Percentiles rank a stretch among this genome's conserved stretches.
Conservation (phyloP, 2,329 filamentous ascomycete species). For the Arthrobotrys sphaeroides region DNA sequence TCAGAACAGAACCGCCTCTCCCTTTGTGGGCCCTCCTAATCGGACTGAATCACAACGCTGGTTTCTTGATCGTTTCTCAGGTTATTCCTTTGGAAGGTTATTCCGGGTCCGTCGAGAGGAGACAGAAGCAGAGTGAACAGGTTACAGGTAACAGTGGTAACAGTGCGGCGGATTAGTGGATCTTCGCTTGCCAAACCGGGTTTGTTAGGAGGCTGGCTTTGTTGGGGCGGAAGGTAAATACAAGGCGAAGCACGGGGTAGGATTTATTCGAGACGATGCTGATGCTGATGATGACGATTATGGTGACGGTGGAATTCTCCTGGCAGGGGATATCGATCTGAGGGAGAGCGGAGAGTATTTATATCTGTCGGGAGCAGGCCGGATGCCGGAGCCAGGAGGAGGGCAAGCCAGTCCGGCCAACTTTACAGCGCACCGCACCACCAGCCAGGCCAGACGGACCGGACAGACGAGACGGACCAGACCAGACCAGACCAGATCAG, state of each 20-base stretch:
- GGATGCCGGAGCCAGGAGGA: slow-evolving; percentile 6
- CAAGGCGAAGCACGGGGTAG: slow-evolving; percentile 13
- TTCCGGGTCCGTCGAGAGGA: too few species aligned
- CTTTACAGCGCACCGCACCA: background rate
- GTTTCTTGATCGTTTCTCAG: background rate
- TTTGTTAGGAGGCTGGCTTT: slow-evolving; percentile 19
- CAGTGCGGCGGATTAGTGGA: slow-evolving; percentile 1
- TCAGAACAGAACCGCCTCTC: too few species aligned
- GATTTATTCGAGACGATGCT: background rate
- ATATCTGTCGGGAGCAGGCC: slow-evolving; percentile 37
- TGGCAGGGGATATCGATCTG: slow-evolving; percentile 8
- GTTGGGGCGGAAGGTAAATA: slow-evolving; percentile 14
- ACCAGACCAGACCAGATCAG: background rate
- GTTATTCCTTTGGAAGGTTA: slow-evolving; percentile 7
- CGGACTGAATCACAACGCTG: too few species aligned
- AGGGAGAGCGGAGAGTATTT: slow-evolving; percentile 8
- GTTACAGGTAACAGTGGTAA: too few species aligned
- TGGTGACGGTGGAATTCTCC: background rate
- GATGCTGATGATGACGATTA: background rate
- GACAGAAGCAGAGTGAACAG: too few species aligned
- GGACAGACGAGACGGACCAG: background rate
- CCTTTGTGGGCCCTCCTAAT: background rate
- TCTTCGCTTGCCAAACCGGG: slow-evolving; percentile 16
- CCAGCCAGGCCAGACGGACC: background rate
- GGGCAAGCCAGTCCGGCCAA: background rate